A percentile compares a stretch with the other conserved stretches of the same genome.
Conservation (phyloP, 148 eudicot genomes). For the Fallopia convolvulus region DNA sequence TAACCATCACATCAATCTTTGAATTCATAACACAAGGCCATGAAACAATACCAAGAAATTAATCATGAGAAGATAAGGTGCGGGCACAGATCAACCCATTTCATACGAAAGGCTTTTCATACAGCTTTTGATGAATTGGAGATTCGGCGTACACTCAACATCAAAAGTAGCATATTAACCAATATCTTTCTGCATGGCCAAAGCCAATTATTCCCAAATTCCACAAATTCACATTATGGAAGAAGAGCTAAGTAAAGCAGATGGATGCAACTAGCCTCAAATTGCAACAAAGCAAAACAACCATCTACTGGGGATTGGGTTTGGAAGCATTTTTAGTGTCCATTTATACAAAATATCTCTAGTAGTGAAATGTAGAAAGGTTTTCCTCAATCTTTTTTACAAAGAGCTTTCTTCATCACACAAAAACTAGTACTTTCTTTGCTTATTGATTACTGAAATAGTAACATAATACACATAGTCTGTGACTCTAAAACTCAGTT, state of each 20-base stretch:
- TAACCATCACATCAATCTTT: too few species aligned
- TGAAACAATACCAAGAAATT: not conserved
- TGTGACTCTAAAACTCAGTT: not conserved
- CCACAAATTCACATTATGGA: not conserved
- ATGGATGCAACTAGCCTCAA: constrained; percentile 4
- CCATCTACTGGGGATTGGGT: not conserved
- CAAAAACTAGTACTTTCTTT: not conserved
- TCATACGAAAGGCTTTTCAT: not conserved
- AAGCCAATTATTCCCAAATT: constrained; percentile 9
- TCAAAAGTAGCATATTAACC: not conserved
- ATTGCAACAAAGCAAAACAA: not conserved
- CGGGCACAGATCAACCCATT: not conserved
- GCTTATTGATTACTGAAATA: not conserved
- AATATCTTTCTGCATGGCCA: not conserved
- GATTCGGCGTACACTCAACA: constrained; percentile 1
- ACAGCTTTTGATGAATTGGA: not conserved
- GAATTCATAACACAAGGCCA: not conserved
- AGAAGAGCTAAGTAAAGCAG: constrained; percentile 9
- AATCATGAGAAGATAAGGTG: not conserved
- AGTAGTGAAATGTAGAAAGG: not conserved
- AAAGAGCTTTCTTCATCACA: not conserved
- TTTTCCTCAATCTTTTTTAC: not conserved
- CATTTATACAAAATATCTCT: not conserved
- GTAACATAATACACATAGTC: not conserved
- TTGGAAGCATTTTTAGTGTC: not conserved